Evolutionary conservation across 352 stramenopile genomes (phyloP), one percentile per base, ranked within the genome.

Genomic region (Pythium myriotylum): DNA sequence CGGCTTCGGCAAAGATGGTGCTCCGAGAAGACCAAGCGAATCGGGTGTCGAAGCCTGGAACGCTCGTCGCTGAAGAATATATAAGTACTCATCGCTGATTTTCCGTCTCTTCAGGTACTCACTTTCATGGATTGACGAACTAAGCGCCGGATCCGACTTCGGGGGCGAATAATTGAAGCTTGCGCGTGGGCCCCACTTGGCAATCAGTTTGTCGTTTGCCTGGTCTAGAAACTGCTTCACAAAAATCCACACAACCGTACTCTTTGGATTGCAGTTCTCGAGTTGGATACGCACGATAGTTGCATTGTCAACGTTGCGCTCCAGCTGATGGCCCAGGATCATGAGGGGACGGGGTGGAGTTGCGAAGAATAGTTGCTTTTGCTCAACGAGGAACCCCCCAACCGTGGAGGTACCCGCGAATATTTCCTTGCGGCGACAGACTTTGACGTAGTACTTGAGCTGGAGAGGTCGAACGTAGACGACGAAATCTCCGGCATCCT

Each of bases 81-180:
- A 92, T 9, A 72, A 54, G 61, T 89, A 85, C 50, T 92, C 83
- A 43, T 91, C 83, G 47, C 79, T 81, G 20, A 92, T 84, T 45
- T 79, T 84, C 22, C 77, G 77, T 53, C 75, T 82, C 53, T 77
- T 77, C 42, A 86, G 67, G 50, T 75, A 88, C n/a, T 80, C 67
- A 22, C 73, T 85, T 20, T 73, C 59, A 20, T 66, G 59, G 22
- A 54, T 39, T 3, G 23, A 23, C 29, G 59, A 65, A 2, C 43
- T 41, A 43, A 72, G 77, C n/a, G n/a, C n/a, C n/a, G n/a, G n/a
- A n/a, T n/a, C n/a, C n/a, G n/a, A n/a, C n/a, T n/a, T n/a, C n/a
- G n/a, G n/a, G n/a, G n/a, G n/a, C n/a, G n/a, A n/a, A n/a, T n/a
- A n/a, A n/a, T n/a, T n/a, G n/a, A n/a, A n/a, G n/a, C n/a, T n/a